Percentiles rank a stretch among this genome's conserved stretches.
Conservation (phyloP, 257 asterid species). For the Rauvolfia tetraphylla region DNA sequence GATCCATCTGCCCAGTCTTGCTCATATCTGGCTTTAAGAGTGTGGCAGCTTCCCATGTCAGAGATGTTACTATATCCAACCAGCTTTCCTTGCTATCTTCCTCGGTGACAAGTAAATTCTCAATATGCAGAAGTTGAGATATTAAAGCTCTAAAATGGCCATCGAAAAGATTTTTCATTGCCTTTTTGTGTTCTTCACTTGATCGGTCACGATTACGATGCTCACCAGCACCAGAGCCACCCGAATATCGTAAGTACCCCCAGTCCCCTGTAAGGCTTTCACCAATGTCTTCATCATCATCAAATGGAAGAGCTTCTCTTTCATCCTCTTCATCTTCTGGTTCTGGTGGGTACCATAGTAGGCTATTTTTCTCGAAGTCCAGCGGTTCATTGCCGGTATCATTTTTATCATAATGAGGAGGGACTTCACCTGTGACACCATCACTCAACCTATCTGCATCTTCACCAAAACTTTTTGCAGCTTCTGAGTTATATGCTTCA, state of each 20-base stretch:
- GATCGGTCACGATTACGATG: constrained; percentile 58
- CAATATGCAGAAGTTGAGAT: constrained; percentile 65
- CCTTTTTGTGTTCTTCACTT: constrained; percentile 60
- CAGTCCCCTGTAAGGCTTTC: constrained; percentile 60
- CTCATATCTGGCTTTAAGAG: constrained; percentile 76
- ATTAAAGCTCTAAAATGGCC: constrained; percentile 64
- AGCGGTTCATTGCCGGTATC: constrained; percentile 42
- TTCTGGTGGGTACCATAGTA: constrained; percentile 73
- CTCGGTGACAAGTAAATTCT: constrained; percentile 39
- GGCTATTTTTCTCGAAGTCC: constrained; percentile 59
- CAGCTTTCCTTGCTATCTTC: constrained; percentile 46
- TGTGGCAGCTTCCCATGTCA: constrained; percentile 82
- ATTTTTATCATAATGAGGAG: constrained; percentile 31
- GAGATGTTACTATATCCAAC: constrained; percentile 57
- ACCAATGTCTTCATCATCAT: constrained; percentile 51
- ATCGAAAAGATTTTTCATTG: constrained; percentile 58
- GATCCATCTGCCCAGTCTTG: constrained; percentile 78
- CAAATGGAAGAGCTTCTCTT: constrained; percentile 40
- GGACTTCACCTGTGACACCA: constrained; percentile 23
- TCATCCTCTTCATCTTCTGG: constrained; percentile 78
- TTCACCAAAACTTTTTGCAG: constrained; percentile 23
- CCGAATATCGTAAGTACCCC: constrained; percentile 51
- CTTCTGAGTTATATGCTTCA: constrained; percentile 35
- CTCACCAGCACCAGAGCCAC: constrained; percentile 53
- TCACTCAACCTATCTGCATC: constrained; percentile 35